Percentiles rank a stretch among this genome's conserved stretches.
Conservation (phyloP, 805 yeast species). For the Kregervanrija pseudodelftensis region DNA sequence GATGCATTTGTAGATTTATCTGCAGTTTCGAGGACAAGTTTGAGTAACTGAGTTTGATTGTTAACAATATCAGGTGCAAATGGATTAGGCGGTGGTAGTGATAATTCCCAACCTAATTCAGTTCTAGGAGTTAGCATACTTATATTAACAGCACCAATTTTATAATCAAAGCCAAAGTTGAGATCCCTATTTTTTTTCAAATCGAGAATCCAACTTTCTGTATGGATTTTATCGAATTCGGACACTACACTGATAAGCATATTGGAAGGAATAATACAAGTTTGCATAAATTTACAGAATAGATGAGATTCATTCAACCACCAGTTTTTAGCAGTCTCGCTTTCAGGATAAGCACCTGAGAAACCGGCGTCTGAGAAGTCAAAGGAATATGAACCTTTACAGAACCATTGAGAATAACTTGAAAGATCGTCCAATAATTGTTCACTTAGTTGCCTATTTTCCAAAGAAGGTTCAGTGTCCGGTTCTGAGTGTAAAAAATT, state of each 20-base stretch:
- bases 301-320: conserved; percentile 36
- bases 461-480: conserved; percentile 37
- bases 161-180: conserved; percentile 39
- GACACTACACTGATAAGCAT: conserved; percentile 31
- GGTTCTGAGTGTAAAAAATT: conserved; percentile 37
- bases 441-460: conserved; percentile 36
- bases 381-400: conserved; percentile 35
- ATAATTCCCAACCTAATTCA: background rate
- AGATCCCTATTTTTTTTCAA: conserved; percentile 24
- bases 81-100: conserved; percentile 26
- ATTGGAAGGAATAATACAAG: conserved; percentile 25
- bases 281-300: conserved; percentile 26
- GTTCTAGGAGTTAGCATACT: background rate
- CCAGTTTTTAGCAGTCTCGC: conserved; percentile 27
- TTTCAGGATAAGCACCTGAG: conserved; percentile 27
- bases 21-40: conserved; percentile 19
- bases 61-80: conserved; percentile 31
- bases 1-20: conserved; percentile 24
- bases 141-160: conserved; percentile 5
- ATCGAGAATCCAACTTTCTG: conserved; percentile 1
- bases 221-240: background rate
- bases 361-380: conserved; percentile 14
- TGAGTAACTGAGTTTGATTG: conserved; percentile 21
- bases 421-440: conserved; percentile 32
- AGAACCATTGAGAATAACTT: conserved; percentile 30